These are phyloP conservation scores for Hymenoscyphus occultus DNA, from an alignment of 2,329 filamentous ascomycete species.

Conservation along the genomic window DNA sequence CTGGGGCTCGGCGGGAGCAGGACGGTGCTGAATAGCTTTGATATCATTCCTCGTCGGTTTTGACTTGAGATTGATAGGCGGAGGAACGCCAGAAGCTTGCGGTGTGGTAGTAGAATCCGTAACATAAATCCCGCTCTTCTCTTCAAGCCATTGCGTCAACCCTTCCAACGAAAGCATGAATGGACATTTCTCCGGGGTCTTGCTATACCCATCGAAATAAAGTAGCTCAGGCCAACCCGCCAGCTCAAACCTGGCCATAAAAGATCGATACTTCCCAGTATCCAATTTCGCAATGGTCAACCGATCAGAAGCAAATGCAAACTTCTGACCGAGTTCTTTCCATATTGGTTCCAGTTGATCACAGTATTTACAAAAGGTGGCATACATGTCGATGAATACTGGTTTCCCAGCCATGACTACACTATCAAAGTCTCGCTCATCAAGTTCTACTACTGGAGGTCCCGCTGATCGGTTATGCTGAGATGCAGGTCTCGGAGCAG, in stretches of 20 bases:
- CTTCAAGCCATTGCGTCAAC: conserved; percentile 29
- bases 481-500: conserved; percentile 21
- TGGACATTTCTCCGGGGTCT: conserved; percentile 26
- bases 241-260: conserved; percentile 70
- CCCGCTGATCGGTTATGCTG: conserved; percentile 14
- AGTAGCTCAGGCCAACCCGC: conserved; percentile 91
- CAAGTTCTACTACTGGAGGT: conserved; percentile 70
- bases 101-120: conserved; percentile 18
- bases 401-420: conserved; percentile 88
- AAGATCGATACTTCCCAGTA: conserved; percentile 76
- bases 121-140: conserved; percentile 27
- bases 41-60: conserved; percentile 45
- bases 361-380: conserved; percentile 97
- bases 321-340: conserved; percentile 80
- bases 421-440: conserved; percentile 83
- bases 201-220: conserved; percentile 60
- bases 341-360: conserved; percentile 85
- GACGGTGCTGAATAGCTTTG: conserved; percentile 39
- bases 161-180: conserved; percentile 21
- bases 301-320: conserved; percentile 63
- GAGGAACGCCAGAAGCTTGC: conserved; percentile 28
- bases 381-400: conserved; percentile 94
- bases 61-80: conserved; percentile 32
- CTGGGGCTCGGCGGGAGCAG: conserved; percentile 24
- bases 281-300: conserved; percentile 93